Evolutionary conservation across 2,329 filamentous ascomycete genomes (phyloP).

Genomic region (Penicillium sp.): DNA sequence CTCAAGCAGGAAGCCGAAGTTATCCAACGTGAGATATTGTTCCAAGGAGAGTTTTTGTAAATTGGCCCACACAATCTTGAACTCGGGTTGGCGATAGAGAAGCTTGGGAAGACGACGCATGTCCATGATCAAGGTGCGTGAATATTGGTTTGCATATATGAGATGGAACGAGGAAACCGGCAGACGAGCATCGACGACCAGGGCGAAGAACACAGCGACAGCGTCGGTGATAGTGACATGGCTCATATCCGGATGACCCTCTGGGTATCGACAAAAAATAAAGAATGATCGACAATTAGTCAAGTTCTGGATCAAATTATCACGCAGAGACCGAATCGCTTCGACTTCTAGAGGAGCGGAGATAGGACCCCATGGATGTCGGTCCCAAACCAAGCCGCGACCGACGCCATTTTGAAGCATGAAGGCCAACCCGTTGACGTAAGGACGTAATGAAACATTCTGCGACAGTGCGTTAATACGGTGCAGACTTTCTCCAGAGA

Average conservation of each 20-base stretch:
- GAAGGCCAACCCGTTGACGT: conserved; percentile 25
- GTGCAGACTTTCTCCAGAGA: conserved; percentile 22
- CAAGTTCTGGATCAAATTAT: conserved; percentile 20
- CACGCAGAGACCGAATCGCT: conserved; percentile 17
- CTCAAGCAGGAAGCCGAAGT: conserved; percentile 26
- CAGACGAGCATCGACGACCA: conserved; percentile 20
- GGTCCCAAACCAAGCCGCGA: conserved; percentile 23
- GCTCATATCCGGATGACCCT: conserved; percentile 26
- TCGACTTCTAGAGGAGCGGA: conserved; percentile 21
- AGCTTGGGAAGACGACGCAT: conserved; percentile 29
- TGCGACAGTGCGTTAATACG: conserved; percentile 19
- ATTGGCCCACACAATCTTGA: conserved; percentile 22
- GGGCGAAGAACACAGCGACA: conserved; percentile 25
- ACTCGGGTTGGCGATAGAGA: conserved; percentile 25
- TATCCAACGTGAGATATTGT: conserved; percentile 27
- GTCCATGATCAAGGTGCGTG: conserved; percentile 27
- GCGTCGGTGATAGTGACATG: conserved; percentile 25
- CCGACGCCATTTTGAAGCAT: conserved; percentile 23
- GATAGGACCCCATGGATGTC: conserved; percentile 26
- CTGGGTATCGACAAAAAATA: conserved; percentile 28
- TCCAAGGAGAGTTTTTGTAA: conserved; percentile 23
- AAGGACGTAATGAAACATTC: conserved; percentile 13
- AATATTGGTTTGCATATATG: conserved; percentile 23
- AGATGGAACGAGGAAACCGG: conserved; percentile 24
- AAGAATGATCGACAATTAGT: conserved; percentile 28